These are phyloP conservation scores for Hyphodiscus sp. DNA, from an alignment of 2,329 filamentous ascomycete genomes.

Conservation along the genomic window DNA sequence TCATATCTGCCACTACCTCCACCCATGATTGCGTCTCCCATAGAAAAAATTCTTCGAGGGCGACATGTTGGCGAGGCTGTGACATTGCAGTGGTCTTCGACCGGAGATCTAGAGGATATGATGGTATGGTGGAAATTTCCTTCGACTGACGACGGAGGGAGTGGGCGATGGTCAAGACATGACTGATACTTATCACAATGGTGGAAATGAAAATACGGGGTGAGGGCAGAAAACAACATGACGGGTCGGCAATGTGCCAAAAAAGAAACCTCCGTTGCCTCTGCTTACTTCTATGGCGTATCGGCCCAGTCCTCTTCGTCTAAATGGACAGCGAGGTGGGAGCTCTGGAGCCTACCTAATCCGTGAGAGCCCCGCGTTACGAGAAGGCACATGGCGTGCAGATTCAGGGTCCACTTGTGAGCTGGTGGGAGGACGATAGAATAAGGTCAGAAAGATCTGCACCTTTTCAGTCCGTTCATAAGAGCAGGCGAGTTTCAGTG, in stretches of 20 bases:
- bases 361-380: not conserved
- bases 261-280: not conserved
- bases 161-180: not conserved
- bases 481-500: too few species aligned
- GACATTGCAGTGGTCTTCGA: conserved; percentile 5
- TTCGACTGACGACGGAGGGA: not conserved
- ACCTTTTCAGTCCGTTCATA: too few species aligned
- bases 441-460: too few species aligned
- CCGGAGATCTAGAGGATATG: not conserved
- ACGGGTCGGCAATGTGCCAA: not conserved
- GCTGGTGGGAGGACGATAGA: too few species aligned
- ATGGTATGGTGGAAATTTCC: not conserved
- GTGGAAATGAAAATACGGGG: not conserved
- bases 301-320: not conserved
- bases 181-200: not conserved
- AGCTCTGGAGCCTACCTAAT: not conserved
- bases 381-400: too few species aligned
- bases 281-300: not conserved
- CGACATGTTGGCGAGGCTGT: conserved; percentile 5
- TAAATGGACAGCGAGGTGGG: not conserved
- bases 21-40: conserved; percentile 18
- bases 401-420: too few species aligned
- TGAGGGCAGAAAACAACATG: too few species aligned
- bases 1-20: conserved; percentile 11
- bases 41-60: conserved; percentile 16